Percentiles rank a stretch among this genome's conserved stretches.
Conservation (phyloP, 768 basidiomycete genomes). For the Termitomyces bulborhizus region DNA sequence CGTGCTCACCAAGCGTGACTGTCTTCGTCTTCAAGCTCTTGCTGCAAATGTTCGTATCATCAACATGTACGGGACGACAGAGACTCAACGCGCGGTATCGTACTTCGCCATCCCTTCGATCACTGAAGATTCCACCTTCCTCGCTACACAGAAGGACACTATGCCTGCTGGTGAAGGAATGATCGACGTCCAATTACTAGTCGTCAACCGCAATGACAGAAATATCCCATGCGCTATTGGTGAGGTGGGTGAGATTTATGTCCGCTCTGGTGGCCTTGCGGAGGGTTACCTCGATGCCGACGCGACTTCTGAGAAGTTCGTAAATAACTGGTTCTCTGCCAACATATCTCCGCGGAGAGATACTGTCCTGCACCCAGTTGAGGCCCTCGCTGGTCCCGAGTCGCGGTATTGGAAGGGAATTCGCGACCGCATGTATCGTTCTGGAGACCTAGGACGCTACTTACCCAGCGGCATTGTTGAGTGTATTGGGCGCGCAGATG, state of each 20-base stretch:
- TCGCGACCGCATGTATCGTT: constrained; percentile 95
- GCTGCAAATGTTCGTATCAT: constrained; percentile 91
- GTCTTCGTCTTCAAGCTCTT: constrained; percentile 86
- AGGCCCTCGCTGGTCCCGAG: constrained; percentile 60
- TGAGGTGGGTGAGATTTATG: constrained; percentile 98
- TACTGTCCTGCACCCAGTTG: constrained; percentile 58
- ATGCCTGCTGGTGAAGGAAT: constrained; percentile 98
- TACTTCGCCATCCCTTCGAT: constrained; percentile 92
- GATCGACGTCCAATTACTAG: constrained; percentile 95
- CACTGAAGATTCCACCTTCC: constrained; percentile 79
- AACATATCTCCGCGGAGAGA: constrained; percentile 50
- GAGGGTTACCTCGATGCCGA: constrained; percentile 89
- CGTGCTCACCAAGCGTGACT: constrained; percentile 96
- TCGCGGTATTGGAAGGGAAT: constrained; percentile 89
- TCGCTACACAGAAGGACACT: constrained; percentile 92
- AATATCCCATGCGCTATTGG: constrained; percentile 87
- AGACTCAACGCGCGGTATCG: constrained; percentile 97
- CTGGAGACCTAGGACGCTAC: constrained; percentile 95
- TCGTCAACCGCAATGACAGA: constrained; percentile 87
- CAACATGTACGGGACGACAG: constrained; percentile 99
- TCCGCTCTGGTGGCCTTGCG: constrained; percentile 90
- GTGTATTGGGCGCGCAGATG: constrained; percentile 95
- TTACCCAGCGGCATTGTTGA: constrained; percentile 89
- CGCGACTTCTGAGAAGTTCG: constrained; percentile 87
- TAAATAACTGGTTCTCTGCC: constrained; percentile 84